Conservation (phyloP, 352 stramenopile species). For the Phytophthora crassamura region DNA sequence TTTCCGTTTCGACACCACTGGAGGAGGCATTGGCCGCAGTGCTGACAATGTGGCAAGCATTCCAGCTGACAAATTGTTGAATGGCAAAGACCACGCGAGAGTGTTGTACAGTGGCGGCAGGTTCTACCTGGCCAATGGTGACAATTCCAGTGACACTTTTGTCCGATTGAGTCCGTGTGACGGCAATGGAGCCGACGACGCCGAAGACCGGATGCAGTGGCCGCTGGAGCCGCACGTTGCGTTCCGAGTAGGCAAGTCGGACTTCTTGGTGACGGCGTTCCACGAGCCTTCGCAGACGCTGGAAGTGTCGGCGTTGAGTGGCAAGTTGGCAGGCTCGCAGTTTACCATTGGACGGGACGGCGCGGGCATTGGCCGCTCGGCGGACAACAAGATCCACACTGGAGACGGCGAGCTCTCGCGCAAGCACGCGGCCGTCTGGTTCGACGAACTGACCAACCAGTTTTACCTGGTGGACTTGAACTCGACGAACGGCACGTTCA, state of each 20-base stretch:
- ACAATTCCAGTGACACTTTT: conserved; percentile 70
- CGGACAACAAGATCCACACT: conserved; percentile 93
- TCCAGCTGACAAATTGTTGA: conserved; percentile 75
- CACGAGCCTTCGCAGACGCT: conserved; percentile 61
- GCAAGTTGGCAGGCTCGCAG: conserved; percentile 69
- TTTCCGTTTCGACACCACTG: conserved; percentile 65
- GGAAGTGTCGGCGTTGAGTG: conserved; percentile 62
- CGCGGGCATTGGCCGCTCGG: conserved; percentile 83
- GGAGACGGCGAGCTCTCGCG: conserved; percentile 96
- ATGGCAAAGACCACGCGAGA: conserved; percentile 54
- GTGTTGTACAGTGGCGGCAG: conserved; percentile 61
- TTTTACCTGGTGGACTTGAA: conserved; percentile 90
- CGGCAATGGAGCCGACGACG: conserved; percentile 43
- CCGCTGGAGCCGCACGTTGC: conserved; percentile 62
- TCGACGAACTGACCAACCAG: conserved; percentile 76
- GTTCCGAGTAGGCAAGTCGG: conserved; percentile 84
- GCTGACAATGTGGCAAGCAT: conserved; percentile 68
- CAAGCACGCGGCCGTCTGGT: conserved; percentile 94
- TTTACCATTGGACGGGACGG: conserved; percentile 90
- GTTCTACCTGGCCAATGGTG: conserved; percentile 72
- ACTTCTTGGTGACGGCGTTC: conserved; percentile 74
- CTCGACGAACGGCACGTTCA: conserved; percentile 95
- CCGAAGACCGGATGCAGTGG: conserved; percentile 82
- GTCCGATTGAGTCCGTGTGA: conserved; percentile 58
- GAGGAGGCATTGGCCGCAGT: conserved; percentile 63